phyloP scores from a whole-genome alignment of 2,329 filamentous ascomycete genomes.

The Epichloe gansuensis region DNA sequence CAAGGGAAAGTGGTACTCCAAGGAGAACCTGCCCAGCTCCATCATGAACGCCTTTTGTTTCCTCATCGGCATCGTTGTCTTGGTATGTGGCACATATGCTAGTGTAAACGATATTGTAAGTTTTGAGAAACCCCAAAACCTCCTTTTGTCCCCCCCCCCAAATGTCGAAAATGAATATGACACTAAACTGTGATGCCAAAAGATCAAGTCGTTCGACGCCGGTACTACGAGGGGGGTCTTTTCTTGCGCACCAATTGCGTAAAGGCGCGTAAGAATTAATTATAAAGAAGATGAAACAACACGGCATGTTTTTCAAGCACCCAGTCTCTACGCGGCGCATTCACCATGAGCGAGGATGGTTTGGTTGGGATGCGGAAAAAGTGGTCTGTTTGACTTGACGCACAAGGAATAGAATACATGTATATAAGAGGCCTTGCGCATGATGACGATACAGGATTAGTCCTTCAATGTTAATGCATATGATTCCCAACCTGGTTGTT shows the following conservation, averaged over 20 bases:
- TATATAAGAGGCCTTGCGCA: not conserved
- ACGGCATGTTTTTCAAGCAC: not conserved
- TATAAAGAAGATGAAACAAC: not conserved
- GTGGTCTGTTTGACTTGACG: not conserved
- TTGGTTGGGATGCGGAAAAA: not conserved
- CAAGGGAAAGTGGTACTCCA: slow-evolving; percentile 15
- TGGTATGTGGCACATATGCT: slow-evolving; percentile 15
- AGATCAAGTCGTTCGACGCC: slow-evolving; percentile 7
- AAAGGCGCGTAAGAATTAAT: not conserved
- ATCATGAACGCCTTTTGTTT: slow-evolving; percentile 14
- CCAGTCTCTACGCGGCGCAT: not conserved
- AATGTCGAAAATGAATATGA: not conserved
- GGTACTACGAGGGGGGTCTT: slow-evolving; percentile 8
- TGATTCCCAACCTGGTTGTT: not conserved
- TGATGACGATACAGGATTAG: not conserved
- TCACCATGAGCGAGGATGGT: not conserved
- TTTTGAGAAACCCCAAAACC: not conserved
- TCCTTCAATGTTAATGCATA: not conserved
- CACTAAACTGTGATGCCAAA: not conserved
- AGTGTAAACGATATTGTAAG: slow-evolving; percentile 17
- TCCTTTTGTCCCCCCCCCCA: not conserved
- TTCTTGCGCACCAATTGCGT: slow-evolving; percentile 8
- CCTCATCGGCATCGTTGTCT: slow-evolving; percentile 13
- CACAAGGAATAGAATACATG: not conserved
- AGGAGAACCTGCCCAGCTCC: slow-evolving; percentile 14